These are phyloP conservation scores for Tremella fuciformis DNA, from an alignment of 768 basidiomycete genomes.

Conservation along the genomic window DNA sequence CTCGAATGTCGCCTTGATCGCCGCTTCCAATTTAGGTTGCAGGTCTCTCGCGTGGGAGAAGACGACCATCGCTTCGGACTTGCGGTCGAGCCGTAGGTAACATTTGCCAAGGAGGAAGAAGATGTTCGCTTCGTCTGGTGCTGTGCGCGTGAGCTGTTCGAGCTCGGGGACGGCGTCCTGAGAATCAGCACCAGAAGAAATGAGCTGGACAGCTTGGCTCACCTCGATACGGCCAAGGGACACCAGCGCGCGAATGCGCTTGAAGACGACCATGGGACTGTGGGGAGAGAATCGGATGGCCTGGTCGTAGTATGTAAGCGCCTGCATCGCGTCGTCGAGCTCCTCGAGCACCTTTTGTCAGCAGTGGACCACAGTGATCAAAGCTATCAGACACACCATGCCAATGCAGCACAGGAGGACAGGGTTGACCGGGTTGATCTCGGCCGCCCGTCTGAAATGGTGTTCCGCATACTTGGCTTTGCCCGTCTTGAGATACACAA, in stretches of 20 bases:
- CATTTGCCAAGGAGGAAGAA: slow-evolving; percentile 92
- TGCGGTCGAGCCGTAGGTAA: slow-evolving; percentile 76
- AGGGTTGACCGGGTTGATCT: slow-evolving; percentile 91
- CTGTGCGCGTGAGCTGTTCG: slow-evolving; percentile 70
- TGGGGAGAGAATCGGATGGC: slow-evolving; percentile 77
- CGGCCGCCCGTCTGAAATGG: slow-evolving; percentile 86
- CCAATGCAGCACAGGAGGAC: slow-evolving; percentile 95
- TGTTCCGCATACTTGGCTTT: slow-evolving; percentile 92
- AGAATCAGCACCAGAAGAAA: neutral
- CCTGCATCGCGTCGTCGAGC: slow-evolving; percentile 70
- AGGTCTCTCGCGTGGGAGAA: slow-evolving; percentile 90
- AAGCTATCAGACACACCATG: slow-evolving; percentile 64
- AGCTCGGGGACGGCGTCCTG: slow-evolving; percentile 80
- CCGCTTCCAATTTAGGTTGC: slow-evolving; percentile 81
- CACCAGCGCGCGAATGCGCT: slow-evolving; percentile 85
- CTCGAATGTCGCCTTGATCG: slow-evolving; percentile 53
- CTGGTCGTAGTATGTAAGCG: slow-evolving; percentile 74
- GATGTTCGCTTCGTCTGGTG: slow-evolving; percentile 95
- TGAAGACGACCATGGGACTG: slow-evolving; percentile 90
- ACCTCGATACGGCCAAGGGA: slow-evolving; percentile 79
- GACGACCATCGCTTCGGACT: slow-evolving; percentile 73
- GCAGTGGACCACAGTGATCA: neutral
- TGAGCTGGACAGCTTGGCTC: slow-evolving; percentile 47
- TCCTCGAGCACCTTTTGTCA: slow-evolving; percentile 75
- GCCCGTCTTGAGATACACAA: slow-evolving; percentile 91